Evolutionary conservation across 345 rosid genomes (phyloP).

Genomic region (Lepidium aucheri): DNA sequence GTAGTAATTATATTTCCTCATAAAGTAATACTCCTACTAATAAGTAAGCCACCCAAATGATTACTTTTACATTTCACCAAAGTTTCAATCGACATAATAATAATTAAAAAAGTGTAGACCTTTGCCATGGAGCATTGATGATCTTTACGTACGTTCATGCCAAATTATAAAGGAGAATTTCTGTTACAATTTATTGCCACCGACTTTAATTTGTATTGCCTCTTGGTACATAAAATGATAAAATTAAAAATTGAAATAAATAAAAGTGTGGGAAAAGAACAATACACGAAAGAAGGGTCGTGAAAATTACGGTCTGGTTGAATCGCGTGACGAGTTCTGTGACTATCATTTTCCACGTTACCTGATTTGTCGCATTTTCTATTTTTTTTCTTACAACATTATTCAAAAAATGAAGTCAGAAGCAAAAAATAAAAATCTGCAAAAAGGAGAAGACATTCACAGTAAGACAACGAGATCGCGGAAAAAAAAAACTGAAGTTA

Average conservation of each 20-base stretch:
- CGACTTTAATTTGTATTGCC: neutral
- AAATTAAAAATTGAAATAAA: neutral
- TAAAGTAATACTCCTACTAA: neutral
- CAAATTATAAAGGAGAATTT: neutral
- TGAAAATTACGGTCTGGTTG: constrained; percentile 9
- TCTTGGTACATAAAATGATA: neutral
- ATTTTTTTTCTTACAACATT: neutral
- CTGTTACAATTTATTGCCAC: constrained; percentile 19
- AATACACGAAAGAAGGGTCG: neutral
- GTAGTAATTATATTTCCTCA: neutral
- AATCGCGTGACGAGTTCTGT: constrained; percentile 12
- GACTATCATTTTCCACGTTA: constrained; percentile 20
- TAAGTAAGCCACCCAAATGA: neutral
- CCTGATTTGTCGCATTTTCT: constrained; percentile 31
- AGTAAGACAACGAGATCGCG: neutral
- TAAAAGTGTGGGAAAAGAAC: neutral
- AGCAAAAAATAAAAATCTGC: neutral
- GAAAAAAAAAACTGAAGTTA: neutral
- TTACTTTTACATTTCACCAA: neutral
- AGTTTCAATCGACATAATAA: constrained; percentile 15
- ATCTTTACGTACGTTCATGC: constrained; percentile 1
- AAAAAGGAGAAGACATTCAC: constrained; percentile 6
- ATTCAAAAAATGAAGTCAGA: neutral
- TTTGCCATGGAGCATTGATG: constrained; percentile 11
- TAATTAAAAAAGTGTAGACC: neutral